Evolutionary conservation across 345 rosid species (phyloP).

Genomic region (Bretschneidera sinensis): DNA sequence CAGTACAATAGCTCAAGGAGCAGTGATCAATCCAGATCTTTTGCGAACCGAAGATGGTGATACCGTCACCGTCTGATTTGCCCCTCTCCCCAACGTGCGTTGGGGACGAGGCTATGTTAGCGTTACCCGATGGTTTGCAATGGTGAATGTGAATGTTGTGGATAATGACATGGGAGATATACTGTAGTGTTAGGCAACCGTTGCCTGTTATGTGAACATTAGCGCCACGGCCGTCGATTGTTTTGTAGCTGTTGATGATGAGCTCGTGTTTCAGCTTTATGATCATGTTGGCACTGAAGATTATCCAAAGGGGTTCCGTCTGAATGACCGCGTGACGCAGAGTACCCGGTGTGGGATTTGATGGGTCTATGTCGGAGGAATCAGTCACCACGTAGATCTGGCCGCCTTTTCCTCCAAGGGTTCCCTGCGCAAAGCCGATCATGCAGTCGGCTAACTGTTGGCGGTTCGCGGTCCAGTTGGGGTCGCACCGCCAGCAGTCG

Average conservation of each 20-base stretch:
- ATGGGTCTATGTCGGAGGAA: constrained; percentile 72
- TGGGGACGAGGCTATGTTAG: constrained; percentile 63
- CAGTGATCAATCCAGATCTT: constrained; percentile 95
- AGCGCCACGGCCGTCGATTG: constrained; percentile 86
- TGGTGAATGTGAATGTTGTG: constrained; percentile 76
- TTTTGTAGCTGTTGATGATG: constrained; percentile 73
- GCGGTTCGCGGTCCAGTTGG: constrained; percentile 62
- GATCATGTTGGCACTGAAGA: constrained; percentile 62
- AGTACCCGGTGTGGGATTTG: constrained; percentile 84
- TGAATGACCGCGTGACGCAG: constrained; percentile 89
- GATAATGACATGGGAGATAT: constrained; percentile 71
- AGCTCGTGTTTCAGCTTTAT: constrained; percentile 83
- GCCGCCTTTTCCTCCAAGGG: constrained; percentile 81
- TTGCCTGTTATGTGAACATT: constrained; percentile 61
- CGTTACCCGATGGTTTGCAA: constrained; percentile 81
- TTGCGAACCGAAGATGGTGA: constrained; percentile 63
- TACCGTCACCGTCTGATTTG: constrained; percentile 85
- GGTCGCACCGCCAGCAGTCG: constrained; percentile 85
- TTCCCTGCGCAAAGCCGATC: constrained; percentile 70
- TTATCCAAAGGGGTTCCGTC: constrained; percentile 77
- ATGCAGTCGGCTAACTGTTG: constrained; percentile 71
- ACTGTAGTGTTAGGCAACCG: constrained; percentile 79
- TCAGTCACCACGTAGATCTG: constrained; percentile 82
- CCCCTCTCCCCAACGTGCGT: constrained; percentile 71
- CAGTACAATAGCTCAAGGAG: constrained; percentile 61